Percentiles rank a stretch among this genome's conserved stretches.
These are phyloP conservation scores for Picea glauca DNA, from an alignment of 75 land plant genomes.

Conservation along the genomic window DNA sequence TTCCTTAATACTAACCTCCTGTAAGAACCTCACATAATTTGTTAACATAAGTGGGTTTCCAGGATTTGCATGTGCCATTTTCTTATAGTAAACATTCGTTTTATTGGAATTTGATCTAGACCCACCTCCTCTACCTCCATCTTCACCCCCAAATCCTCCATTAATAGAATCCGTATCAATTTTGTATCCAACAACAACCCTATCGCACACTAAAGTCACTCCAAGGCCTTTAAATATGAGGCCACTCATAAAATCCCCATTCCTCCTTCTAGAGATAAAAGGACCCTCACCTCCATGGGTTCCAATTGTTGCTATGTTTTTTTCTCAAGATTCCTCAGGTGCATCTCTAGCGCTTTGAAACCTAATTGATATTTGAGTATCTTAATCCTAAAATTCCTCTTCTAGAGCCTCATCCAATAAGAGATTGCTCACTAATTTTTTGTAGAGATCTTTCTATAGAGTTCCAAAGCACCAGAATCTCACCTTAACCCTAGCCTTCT, in stretches of 20 bases:
- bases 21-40: conserved; percentile 54
- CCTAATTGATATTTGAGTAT: conserved; percentile 1
- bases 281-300: not conserved
- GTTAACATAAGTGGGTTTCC: conserved; percentile 46
- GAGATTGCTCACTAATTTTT: not conserved
- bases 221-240: not conserved
- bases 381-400: not conserved
- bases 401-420: conserved; percentile 6
- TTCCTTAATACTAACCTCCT: conserved; percentile 35
- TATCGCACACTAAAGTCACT: not conserved
- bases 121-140: conserved; percentile 3
- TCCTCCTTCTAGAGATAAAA: not conserved
- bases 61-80: conserved; percentile 57
- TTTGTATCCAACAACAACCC: not conserved
- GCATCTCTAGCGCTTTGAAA: not conserved
- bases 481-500: not conserved
- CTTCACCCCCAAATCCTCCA: conserved; percentile 9
- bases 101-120: conserved; percentile 18
- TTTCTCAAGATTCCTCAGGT: not conserved
- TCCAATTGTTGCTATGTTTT: not conserved
- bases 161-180: not conserved
- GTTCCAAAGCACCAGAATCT: not conserved
- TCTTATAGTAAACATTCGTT: conserved; percentile 38
- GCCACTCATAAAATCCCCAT: not conserved
- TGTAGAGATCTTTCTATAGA: not conserved